Conservation (phyloP, 352 stramenopile species). For the Phytophthora agathidicida region DNA sequence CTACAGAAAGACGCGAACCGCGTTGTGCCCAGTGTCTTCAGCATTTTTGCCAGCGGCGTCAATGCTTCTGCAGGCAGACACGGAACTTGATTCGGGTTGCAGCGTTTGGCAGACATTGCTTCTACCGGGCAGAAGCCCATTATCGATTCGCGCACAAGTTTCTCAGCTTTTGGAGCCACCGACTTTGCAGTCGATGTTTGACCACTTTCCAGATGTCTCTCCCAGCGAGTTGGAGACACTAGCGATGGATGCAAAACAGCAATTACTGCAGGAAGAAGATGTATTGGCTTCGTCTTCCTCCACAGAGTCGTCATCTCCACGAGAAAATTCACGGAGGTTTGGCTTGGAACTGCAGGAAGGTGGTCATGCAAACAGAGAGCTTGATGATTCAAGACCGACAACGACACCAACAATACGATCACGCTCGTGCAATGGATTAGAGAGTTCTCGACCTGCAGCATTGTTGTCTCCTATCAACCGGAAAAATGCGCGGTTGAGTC, state of each 20-base stretch:
- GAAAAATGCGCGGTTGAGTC: constrained; percentile 22
- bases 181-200: constrained; percentile 33
- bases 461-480: constrained; percentile 28
- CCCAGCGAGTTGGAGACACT: constrained; percentile 42
- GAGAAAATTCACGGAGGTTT: constrained; percentile 1
- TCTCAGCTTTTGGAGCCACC: constrained; percentile 16
- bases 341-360: background rate
- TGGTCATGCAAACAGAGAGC: background rate
- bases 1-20: constrained; percentile 27
- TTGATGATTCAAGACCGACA: constrained; percentile 5
- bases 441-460: constrained; percentile 21
- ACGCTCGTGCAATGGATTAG: constrained; percentile 11
- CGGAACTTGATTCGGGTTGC: constrained; percentile 5
- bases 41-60: constrained; percentile 31
- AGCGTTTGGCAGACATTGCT: constrained; percentile 29
- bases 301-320: constrained; percentile 27
- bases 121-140: constrained; percentile 14
- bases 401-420: constrained; percentile 27
- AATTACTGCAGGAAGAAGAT: constrained; percentile 41
- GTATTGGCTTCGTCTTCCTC: constrained; percentile 33
- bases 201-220: constrained; percentile 33
- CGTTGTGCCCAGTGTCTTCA: constrained; percentile 46
- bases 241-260: constrained; percentile 36
- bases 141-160: constrained; percentile 5
- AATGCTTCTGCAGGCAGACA: constrained; percentile 2